These are phyloP conservation scores for Ganoderma boninense DNA, from an alignment of 1,284 basidiomycete species.

Conservation along the genomic window DNA sequence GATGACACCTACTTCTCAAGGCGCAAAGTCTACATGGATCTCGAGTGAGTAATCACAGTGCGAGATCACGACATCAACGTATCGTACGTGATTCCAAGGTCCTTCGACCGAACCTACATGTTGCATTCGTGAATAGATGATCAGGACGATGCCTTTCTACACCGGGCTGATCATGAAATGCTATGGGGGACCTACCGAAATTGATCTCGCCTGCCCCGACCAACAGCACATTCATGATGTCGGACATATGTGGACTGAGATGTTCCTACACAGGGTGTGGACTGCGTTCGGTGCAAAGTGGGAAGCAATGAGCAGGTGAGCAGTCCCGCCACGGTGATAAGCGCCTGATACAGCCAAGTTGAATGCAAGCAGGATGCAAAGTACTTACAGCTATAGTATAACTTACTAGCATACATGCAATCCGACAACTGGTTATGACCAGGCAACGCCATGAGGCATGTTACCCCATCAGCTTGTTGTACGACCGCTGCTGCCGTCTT, in stretches of 20 bases:
- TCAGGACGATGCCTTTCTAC: background rate
- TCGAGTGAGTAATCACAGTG: background rate
- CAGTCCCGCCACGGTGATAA: background rate
- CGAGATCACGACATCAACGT: background rate
- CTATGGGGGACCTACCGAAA: constrained; percentile 43
- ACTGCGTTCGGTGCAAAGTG: background rate
- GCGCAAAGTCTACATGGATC: constrained; percentile 27
- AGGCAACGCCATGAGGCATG: too few relatives aligned
- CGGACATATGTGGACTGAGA: constrained; percentile 3
- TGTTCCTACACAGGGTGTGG: background rate
- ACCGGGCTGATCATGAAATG: background rate
- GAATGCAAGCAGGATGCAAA: too few relatives aligned
- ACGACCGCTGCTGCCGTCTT: background rate
- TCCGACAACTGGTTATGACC: too few relatives aligned
- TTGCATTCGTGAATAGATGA: background rate
- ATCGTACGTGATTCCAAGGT: constrained; percentile 53
- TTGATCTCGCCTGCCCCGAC: constrained; percentile 63
- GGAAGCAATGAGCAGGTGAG: background rate
- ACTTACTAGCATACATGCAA: too few relatives aligned
- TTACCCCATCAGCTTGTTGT: background rate
- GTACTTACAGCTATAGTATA: too few relatives aligned
- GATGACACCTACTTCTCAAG: constrained; percentile 28
- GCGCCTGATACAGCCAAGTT: background rate
- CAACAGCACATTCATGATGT: constrained; percentile 52
- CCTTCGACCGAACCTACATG: constrained; percentile 47